phyloP scores from a whole-genome alignment of 352 stramenopile genomes.

The Pythium aphanidermatum region DNA sequence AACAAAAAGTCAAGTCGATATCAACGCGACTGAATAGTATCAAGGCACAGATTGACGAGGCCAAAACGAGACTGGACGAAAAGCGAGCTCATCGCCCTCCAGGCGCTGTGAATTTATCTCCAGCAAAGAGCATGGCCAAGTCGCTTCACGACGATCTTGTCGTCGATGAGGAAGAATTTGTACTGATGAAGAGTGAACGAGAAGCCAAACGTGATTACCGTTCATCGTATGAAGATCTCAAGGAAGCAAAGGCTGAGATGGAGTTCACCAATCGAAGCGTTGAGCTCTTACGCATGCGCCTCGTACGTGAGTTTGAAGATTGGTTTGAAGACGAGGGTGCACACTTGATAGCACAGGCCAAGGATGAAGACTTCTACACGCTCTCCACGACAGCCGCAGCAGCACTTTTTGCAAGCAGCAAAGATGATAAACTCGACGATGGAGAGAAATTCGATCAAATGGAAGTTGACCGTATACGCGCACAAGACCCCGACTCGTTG shows the following conservation, averaged over 20 bases:
- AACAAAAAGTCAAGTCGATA: conserved; percentile 69
- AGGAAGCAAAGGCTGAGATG: conserved; percentile 68
- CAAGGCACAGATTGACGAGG: conserved; percentile 73
- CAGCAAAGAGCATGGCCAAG: conserved; percentile 12
- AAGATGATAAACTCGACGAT: conserved; percentile 85
- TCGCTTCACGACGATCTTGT: conserved; percentile 61
- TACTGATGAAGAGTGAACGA: conserved; percentile 77
- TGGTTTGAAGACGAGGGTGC: conserved; percentile 65
- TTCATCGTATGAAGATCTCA: conserved; percentile 78
- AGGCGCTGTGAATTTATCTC: conserved; percentile 2
- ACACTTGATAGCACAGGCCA: conserved; percentile 25
- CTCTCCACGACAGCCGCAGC: too few relatives aligned
- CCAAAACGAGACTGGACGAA: conserved; percentile 50
- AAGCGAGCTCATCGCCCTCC: conserved; percentile 36
- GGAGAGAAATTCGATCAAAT: conserved; percentile 90
- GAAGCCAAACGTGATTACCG: conserved; percentile 84
- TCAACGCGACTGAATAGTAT: conserved; percentile 65
- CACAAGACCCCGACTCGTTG: conserved; percentile 85
- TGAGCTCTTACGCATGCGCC: conserved; percentile 64
- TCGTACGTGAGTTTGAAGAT: conserved; percentile 81
- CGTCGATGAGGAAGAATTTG: conserved; percentile 91
- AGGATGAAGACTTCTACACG: conserved; percentile 24
- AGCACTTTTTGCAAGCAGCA: too few relatives aligned
- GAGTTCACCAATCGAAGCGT: conserved; percentile 59
- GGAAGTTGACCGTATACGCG: conserved; percentile 81